A percentile compares a stretch with the other conserved stretches of the same genome.
phyloP scores from a whole-genome alignment of 2,329 filamentous ascomycete species.

The Ophiostoma montium region DNA sequence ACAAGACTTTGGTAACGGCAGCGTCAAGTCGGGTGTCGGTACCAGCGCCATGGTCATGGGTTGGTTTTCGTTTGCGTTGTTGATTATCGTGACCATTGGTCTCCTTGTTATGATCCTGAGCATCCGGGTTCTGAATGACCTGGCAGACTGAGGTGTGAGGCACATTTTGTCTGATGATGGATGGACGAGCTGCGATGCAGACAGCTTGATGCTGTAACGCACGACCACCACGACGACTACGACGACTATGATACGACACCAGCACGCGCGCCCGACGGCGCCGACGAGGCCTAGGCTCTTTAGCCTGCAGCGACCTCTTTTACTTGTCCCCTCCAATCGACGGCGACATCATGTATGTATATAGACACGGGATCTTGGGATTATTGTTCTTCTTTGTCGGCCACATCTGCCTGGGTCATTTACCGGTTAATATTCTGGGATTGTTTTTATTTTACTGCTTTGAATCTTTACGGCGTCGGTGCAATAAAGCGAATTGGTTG shows the following conservation, averaged over 20 bases:
- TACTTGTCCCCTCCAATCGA: neutral
- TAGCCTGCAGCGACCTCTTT: neutral
- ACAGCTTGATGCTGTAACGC: neutral
- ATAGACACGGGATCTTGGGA: slow-evolving; percentile 6
- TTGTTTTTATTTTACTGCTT: neutral
- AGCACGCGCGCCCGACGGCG: too few relatives aligned
- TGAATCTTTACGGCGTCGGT: neutral
- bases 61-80: slow-evolving; percentile 88
- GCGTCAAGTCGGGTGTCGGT: slow-evolving; percentile 76
- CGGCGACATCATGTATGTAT: slow-evolving; percentile 4
- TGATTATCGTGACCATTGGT: slow-evolving; percentile 93
- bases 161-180: neutral
- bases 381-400: slow-evolving; percentile 1
- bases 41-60: slow-evolving; percentile 91
- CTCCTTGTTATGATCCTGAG: slow-evolving; percentile 93
- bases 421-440: neutral
- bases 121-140: slow-evolving; percentile 61
- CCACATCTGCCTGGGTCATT: neutral
- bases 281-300: neutral
- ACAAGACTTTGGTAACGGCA: slow-evolving; percentile 83
- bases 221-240: slow-evolving; percentile 3
- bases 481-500: neutral
- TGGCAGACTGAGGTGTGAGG: slow-evolving; percentile 23
- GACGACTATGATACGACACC: slow-evolving; percentile 6
- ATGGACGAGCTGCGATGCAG: neutral